Percentiles rank a stretch among this genome's conserved stretches.
Evolutionary conservation across 2,329 filamentous ascomycete genomes (phyloP).

Genomic region (Phyllosticta ampelicida): DNA sequence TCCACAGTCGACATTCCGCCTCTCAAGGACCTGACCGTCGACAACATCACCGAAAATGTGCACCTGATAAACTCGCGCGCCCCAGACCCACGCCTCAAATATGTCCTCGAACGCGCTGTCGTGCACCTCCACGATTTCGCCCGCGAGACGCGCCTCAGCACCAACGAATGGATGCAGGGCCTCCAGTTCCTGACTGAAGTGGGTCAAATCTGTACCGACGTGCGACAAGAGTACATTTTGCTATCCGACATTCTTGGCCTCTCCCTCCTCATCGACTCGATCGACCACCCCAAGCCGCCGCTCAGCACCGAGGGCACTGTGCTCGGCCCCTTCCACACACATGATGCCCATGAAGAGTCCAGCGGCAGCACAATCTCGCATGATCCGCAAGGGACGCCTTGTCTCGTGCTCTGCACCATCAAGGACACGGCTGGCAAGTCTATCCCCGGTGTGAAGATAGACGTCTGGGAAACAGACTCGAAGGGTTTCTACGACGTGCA

Average conservation of each 20-base stretch:
- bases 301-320: conserved; percentile 66
- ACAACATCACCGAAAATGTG: conserved; percentile 71
- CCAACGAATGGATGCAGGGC: conserved; percentile 67
- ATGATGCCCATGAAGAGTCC: conserved; percentile 52
- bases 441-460: conserved; percentile 56
- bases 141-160: conserved; percentile 64
- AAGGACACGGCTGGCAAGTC: conserved; percentile 54
- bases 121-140: conserved; percentile 74
- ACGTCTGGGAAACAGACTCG: conserved; percentile 78
- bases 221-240: conserved; percentile 74
- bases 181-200: conserved; percentile 61
- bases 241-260: conserved; percentile 71
- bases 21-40: conserved; percentile 61
- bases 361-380: conserved; percentile 55
- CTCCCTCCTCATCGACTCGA: conserved; percentile 68
- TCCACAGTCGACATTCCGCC: conserved; percentile 37
- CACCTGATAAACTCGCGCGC: conserved; percentile 64
- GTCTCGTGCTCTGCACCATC: conserved; percentile 64
- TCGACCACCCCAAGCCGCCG: conserved; percentile 70
- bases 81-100: conserved; percentile 54
- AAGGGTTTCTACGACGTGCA: conserved; percentile 78
- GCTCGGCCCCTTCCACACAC: conserved; percentile 72
- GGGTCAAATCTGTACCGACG: conserved; percentile 63
- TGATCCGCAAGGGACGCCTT: conserved; percentile 57
- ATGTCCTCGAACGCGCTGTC: conserved; percentile 62